Percentiles rank a stretch among this genome's conserved stretches.
These are phyloP conservation scores for Fusarium luffae DNA, from an alignment of 2,329 filamentous ascomycete species.

Conservation along the genomic window DNA sequence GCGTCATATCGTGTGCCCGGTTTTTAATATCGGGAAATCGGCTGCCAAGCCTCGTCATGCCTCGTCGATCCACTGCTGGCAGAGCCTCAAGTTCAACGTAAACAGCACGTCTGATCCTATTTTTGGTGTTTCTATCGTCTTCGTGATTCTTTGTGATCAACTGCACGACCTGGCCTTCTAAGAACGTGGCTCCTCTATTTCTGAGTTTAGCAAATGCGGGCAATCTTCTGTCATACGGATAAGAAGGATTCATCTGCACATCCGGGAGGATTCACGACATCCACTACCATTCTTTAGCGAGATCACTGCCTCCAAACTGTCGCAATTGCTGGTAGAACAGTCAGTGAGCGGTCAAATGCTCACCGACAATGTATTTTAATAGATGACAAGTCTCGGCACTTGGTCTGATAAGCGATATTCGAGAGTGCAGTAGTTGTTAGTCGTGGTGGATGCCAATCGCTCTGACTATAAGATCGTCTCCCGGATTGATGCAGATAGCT, in stretches of 20 bases:
- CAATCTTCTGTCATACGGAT: background rate
- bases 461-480: too few species aligned
- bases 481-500: too few species aligned
- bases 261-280: background rate
- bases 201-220: background rate
- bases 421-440: background rate
- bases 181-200: background rate
- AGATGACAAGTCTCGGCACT: background rate
- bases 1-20: background rate
- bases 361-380: background rate
- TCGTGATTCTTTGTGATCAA: background rate
- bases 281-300: slow-evolving; percentile 2
- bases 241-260: background rate
- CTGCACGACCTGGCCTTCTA: background rate
- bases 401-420: background rate
- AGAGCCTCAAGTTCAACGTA: slow-evolving; percentile 20
- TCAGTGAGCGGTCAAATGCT: background rate
- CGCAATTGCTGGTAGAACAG: background rate
- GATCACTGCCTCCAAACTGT: background rate
- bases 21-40: background rate
- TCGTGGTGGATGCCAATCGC: background rate
- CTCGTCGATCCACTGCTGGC: slow-evolving; percentile 2
- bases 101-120: slow-evolving; percentile 2
- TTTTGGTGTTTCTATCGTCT: slow-evolving; percentile 5
- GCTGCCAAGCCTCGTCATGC: slow-evolving; percentile 10